These are phyloP conservation scores for Suillus decipiens DNA, from an alignment of 768 basidiomycete genomes.

Conservation along the genomic window DNA sequence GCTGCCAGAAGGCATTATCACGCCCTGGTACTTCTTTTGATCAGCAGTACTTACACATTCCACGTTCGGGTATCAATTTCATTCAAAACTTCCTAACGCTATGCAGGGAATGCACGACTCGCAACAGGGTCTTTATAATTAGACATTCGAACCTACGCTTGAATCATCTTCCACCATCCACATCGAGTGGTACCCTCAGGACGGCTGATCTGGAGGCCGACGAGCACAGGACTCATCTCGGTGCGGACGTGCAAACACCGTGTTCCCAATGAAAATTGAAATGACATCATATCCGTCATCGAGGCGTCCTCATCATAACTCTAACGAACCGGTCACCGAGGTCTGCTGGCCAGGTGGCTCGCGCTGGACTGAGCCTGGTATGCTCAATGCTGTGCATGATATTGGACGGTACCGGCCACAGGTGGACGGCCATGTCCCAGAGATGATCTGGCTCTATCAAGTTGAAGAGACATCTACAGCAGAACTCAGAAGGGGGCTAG, in stretches of 20 bases:
- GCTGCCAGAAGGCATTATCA: no score
- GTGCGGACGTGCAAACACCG: not conserved
- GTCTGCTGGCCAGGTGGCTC: conserved; percentile 15
- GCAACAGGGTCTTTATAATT: not conserved
- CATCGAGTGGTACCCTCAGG: not conserved
- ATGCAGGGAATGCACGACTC: not conserved
- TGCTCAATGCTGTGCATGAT: not conserved
- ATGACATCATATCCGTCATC: not conserved
- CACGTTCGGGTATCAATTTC: not conserved
- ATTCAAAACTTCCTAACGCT: not conserved
- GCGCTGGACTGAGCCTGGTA: not conserved
- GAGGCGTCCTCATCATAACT: not conserved
- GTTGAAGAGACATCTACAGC: not conserved
- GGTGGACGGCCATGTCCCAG: not conserved
- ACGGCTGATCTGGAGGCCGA: not conserved
- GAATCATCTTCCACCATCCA: not conserved
- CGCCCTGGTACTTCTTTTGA: not conserved
- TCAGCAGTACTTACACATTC: not conserved
- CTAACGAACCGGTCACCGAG: not conserved
- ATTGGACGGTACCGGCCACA: not conserved
- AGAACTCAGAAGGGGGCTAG: not conserved
- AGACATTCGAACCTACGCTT: not conserved
- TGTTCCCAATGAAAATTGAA: not conserved
- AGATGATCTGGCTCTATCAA: conserved; percentile 4
- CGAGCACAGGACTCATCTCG: not conserved